phyloP scores from a whole-genome alignment of 148 eudicot genomes.

The Chenopodium quinoa region DNA sequence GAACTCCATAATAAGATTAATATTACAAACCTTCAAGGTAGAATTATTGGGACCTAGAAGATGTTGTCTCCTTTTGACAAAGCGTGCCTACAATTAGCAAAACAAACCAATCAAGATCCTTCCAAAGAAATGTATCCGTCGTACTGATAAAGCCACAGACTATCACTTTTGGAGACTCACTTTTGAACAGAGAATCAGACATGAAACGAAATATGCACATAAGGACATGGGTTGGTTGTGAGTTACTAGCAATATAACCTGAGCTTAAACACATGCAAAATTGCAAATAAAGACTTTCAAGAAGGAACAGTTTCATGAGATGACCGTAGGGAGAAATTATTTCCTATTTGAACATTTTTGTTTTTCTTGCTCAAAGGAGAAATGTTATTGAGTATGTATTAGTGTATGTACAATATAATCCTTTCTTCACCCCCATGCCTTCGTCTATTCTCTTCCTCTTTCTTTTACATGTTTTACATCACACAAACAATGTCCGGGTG shows the following conservation, averaged over 20 bases:
- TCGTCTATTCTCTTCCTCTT: background rate
- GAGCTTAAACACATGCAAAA: background rate
- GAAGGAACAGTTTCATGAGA: background rate
- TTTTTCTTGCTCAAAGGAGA: no score
- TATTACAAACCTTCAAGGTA: slow-evolving; percentile 71
- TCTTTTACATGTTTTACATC: background rate
- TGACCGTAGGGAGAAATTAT: background rate
- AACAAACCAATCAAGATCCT: background rate
- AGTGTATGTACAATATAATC: no score
- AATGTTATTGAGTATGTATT: no score
- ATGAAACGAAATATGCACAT: background rate
- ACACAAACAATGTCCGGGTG: background rate
- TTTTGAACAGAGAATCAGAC: background rate
- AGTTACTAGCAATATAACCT: background rate
- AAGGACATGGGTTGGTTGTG: background rate
- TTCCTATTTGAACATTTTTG: background rate
- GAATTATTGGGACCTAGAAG: slow-evolving; percentile 91
- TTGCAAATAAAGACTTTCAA: background rate
- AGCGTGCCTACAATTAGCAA: slow-evolving; percentile 66
- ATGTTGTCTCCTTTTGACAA: slow-evolving; percentile 90
- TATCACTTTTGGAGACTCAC: background rate
- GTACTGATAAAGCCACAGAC: slow-evolving; percentile 2
- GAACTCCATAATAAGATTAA: background rate
- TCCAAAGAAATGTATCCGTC: background rate
- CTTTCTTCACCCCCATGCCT: background rate